These are phyloP conservation scores for Phytopythium ostracodes DNA, from an alignment of 352 stramenopile genomes.

Conservation along the genomic window DNA sequence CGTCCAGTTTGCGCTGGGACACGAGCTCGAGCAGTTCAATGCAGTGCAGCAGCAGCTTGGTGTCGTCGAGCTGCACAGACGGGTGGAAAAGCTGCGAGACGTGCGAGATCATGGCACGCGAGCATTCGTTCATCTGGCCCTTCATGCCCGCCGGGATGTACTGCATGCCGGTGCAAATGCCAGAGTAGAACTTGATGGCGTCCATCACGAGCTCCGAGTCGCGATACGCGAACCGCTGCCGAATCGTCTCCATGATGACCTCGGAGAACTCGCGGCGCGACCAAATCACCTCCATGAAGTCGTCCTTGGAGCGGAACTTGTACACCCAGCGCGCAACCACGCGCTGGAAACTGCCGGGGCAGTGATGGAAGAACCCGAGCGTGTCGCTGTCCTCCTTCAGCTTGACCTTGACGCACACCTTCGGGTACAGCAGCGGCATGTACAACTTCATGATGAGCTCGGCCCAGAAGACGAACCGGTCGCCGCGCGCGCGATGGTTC, in stretches of 20 bases:
- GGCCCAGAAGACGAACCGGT: slow-evolving; percentile 84
- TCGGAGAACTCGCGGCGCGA: slow-evolving; percentile 73
- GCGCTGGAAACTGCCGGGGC: slow-evolving; percentile 80
- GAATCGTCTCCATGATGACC: slow-evolving; percentile 85
- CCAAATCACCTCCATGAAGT: slow-evolving; percentile 84
- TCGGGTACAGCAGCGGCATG: slow-evolving; percentile 86
- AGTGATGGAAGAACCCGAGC: slow-evolving; percentile 86
- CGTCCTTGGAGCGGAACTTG: slow-evolving; percentile 75
- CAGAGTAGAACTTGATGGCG: slow-evolving; percentile 87
- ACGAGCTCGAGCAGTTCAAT: slow-evolving; percentile 85
- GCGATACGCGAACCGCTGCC: slow-evolving; percentile 81
- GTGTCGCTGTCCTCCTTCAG: slow-evolving; percentile 81
- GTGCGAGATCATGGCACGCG: slow-evolving; percentile 82
- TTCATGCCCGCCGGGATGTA: slow-evolving; percentile 80
- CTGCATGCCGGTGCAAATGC: slow-evolving; percentile 69
- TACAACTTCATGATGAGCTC: slow-evolving; percentile 89
- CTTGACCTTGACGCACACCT: slow-evolving; percentile 81
- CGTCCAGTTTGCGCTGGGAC: slow-evolving; percentile 73
- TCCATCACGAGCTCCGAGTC: slow-evolving; percentile 81
- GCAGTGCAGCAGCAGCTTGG: slow-evolving; percentile 81
- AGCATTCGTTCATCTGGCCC: slow-evolving; percentile 76
- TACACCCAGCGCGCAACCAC: slow-evolving; percentile 86
- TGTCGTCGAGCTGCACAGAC: slow-evolving; percentile 76
- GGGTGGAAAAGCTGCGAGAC: slow-evolving; percentile 87
- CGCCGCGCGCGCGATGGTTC: slow-evolving; percentile 41